Evolutionary conservation across 2,329 filamentous ascomycete genomes (phyloP).

Genomic region (Calonectria pteridis): DNA sequence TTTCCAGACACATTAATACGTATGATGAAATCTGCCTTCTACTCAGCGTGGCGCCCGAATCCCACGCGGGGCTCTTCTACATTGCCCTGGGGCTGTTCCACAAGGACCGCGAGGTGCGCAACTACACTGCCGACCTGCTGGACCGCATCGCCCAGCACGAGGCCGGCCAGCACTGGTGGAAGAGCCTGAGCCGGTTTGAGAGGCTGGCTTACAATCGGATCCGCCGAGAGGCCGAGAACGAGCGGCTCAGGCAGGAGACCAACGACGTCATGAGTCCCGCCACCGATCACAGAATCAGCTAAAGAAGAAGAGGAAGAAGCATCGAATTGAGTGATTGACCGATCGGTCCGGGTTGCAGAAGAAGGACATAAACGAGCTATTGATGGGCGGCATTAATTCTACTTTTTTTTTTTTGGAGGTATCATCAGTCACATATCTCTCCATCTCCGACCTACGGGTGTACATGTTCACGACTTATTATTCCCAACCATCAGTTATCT

Average conservation of each 20-base stretch:
- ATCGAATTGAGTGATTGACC: neutral
- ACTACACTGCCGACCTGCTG: conserved; percentile 82
- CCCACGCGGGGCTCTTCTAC: conserved; percentile 90
- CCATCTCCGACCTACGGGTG: conserved; percentile 28
- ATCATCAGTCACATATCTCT: conserved; percentile 27
- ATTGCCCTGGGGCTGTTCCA: conserved; percentile 93
- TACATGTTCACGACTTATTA: conserved; percentile 32
- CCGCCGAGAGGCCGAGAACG: conserved; percentile 72
- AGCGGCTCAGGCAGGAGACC: conserved; percentile 59
- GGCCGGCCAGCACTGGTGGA: conserved; percentile 95
- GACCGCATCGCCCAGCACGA: conserved; percentile 88
- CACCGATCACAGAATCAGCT: conserved; percentile 64
- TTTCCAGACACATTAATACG: conserved; percentile 79
- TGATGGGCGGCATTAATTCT: conserved; percentile 18
- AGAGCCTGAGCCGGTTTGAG: conserved; percentile 85
- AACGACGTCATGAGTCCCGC: conserved; percentile 57
- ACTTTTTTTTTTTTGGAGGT: conserved; percentile 31
- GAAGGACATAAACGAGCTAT: conserved; percentile 11
- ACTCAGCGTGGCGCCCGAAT: conserved; percentile 85
- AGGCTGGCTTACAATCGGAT: conserved; percentile 88
- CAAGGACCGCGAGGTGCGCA: conserved; percentile 82
- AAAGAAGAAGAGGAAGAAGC: conserved; percentile 31
- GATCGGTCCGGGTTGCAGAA: neutral
- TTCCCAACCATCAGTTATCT: conserved; percentile 33
- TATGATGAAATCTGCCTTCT: conserved; percentile 90